A percentile compares a stretch with the other conserved stretches of the same genome.
These are phyloP conservation scores for Scutellospora calospora DNA, from an alignment of 371 early-diverging fungal species.

Conservation along the genomic window DNA sequence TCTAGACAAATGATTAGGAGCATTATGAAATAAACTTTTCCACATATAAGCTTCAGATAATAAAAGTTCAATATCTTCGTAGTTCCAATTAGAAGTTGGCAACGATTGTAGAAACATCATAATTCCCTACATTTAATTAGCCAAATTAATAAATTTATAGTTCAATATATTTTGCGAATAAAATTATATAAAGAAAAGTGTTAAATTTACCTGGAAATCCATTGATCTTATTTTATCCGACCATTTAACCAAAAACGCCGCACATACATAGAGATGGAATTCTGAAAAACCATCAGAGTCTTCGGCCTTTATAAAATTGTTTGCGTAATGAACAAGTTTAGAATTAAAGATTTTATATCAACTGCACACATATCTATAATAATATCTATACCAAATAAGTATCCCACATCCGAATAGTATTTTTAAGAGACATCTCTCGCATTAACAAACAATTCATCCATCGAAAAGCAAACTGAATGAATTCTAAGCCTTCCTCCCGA, in stretches of 20 bases:
- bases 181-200: background rate
- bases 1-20: constrained; percentile 72
- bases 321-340: background rate
- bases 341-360: background rate
- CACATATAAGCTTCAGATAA: constrained; percentile 96
- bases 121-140: constrained; percentile 65
- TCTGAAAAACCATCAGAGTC: constrained; percentile 91
- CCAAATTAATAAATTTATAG: background rate
- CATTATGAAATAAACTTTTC: constrained; percentile 92
- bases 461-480: constrained; percentile 98
- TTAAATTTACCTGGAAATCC: constrained; percentile 81
- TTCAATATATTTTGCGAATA: background rate
- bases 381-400: constrained; percentile 79
- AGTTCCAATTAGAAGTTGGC: constrained; percentile 89
- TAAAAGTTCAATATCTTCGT: constrained; percentile 91
- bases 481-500: constrained; percentile 88
- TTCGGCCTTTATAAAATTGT: constrained; percentile 68
- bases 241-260: constrained; percentile 95
- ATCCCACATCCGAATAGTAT: constrained; percentile 98
- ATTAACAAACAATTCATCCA: constrained; percentile 99
- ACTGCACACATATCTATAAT: background rate
- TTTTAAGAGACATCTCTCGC: constrained; percentile 90
- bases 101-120: constrained; percentile 94
- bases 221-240: constrained; percentile 81
- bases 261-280: constrained; percentile 97